phyloP scores from a whole-genome alignment of 176 grass and related monocot genomes.

The Sorghum bicolor region Sorghum_bicolor_NCBIv3 NC_012872.2:14139501-14140000 shows the following conservation, averaged over 20 bases:
- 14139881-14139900: not conserved
- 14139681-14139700: not conserved
- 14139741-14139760: not conserved
- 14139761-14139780: not conserved
- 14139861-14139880: not conserved
- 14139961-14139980: not conserved
- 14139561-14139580: too few species aligned
- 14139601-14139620: too few species aligned
- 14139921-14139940: constrained; percentile 19
- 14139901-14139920: not conserved
- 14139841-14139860: not conserved
- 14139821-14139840: not conserved
- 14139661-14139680: too few species aligned
- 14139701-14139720: not conserved
- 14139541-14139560: too few species aligned
- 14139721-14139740: not conserved
- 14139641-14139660: too few species aligned
- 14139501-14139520: too few species aligned
- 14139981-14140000: not conserved
- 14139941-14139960: not conserved
- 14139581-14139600: too few species aligned
- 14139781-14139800: not conserved
- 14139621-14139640: too few species aligned
- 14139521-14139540: too few species aligned
- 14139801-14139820: not conserved